Evolutionary conservation across 2,329 filamentous ascomycete species (phyloP).

Genomic region (Cladosporium colombiae): DNA sequence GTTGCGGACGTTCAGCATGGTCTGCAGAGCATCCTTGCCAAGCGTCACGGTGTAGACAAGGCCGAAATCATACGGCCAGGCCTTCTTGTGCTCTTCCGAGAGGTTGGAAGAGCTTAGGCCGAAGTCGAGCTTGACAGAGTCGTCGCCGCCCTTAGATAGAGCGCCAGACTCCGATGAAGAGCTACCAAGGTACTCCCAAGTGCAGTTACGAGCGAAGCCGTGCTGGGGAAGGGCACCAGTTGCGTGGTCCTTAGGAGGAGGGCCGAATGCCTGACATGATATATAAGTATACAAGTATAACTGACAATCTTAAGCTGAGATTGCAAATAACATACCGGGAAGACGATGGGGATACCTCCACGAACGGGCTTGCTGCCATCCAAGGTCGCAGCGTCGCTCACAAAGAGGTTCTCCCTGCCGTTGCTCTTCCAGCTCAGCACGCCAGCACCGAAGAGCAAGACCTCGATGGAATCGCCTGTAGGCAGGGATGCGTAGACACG

Average conservation of each 20-base stretch:
- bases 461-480: conserved; percentile 80
- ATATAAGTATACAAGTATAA: conserved; percentile 5
- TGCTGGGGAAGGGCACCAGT: conserved; percentile 84
- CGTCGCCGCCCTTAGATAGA: conserved; percentile 51
- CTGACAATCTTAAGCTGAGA: not conserved
- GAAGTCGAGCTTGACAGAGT: conserved; percentile 91
- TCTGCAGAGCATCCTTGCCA: conserved; percentile 71
- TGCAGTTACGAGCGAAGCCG: conserved; percentile 85
- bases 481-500: conserved; percentile 78
- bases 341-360: conserved; percentile 89
- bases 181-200: conserved; percentile 94
- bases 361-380: conserved; percentile 89
- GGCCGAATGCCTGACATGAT: conserved; percentile 75
- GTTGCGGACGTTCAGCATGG: conserved; percentile 84
- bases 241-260: conserved; percentile 72
- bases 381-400: conserved; percentile 75
- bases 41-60: conserved; percentile 92
- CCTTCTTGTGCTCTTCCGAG: conserved; percentile 64
- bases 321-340: conserved; percentile 65
- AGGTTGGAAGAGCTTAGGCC: conserved; percentile 77
- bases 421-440: conserved; percentile 90
- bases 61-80: conserved; percentile 86
- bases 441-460: conserved; percentile 89
- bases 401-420: conserved; percentile 77
- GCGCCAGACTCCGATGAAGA: conserved; percentile 64